Evolutionary conservation across 306 rosid species (phyloP).

Genomic region (Morella rubra): DNA sequence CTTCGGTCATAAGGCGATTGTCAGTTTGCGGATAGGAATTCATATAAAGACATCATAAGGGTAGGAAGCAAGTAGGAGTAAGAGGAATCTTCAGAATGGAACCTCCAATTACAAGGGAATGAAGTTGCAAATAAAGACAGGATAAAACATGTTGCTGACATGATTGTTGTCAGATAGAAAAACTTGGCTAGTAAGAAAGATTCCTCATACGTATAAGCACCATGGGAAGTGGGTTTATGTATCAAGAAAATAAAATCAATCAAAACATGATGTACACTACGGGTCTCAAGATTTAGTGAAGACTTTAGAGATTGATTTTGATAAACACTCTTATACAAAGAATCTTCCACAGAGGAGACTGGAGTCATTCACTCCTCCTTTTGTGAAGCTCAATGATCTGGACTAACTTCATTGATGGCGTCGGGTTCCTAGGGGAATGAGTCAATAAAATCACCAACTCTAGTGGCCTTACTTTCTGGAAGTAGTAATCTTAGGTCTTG

Average conservation of each 20-base stretch:
- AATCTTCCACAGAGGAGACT: neutral
- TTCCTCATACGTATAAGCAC: neutral
- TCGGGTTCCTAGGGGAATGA: neutral
- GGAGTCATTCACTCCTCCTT: neutral
- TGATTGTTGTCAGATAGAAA: neutral
- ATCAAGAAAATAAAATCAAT: neutral
- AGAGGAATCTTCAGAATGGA: neutral
- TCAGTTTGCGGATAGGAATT: neutral
- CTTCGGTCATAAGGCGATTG: neutral
- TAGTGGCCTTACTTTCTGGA: neutral
- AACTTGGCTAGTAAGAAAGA: neutral
- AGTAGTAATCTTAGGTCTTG: neutral
- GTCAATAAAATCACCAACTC: neutral
- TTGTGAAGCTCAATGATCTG: neutral
- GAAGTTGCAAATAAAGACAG: neutral
- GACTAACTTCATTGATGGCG: neutral
- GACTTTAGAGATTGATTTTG: neutral
- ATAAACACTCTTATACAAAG: neutral
- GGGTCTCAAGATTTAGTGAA: no score
- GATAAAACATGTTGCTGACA: no score
- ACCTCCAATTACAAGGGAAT: neutral
- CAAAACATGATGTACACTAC: neutral
- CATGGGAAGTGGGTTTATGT: neutral
- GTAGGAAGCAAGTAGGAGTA: neutral
- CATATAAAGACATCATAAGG: neutral